Percentiles rank a stretch among this genome's conserved stretches.
phyloP scores from a whole-genome alignment of 148 eudicot genomes.

The Linanthus parryae region DNA sequence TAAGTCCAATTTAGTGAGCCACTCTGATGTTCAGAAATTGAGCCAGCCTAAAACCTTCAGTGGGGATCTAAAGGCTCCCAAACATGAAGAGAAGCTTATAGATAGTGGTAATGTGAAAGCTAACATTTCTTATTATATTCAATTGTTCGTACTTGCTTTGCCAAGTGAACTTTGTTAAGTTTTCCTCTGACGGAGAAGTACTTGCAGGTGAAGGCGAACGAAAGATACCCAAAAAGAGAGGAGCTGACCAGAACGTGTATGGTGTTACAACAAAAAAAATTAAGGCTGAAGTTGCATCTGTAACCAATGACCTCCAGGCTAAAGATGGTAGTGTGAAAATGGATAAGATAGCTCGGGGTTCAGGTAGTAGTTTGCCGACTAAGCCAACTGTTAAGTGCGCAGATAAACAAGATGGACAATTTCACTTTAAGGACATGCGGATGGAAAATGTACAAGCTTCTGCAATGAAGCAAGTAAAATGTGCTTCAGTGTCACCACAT shows the following conservation, averaged over 20 bases:
- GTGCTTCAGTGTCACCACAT: conserved; percentile 10
- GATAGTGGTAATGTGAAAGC: conserved; percentile 16
- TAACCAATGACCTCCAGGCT: conserved; percentile 1
- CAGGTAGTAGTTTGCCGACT: conserved; percentile 10
- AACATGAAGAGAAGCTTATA: conserved; percentile 21
- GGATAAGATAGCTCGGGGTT: conserved; percentile 3
- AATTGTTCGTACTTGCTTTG: not conserved
- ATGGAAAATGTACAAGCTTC: conserved; percentile 9
- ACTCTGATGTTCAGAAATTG: conserved; percentile 10
- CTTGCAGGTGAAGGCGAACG: conserved; percentile 33
- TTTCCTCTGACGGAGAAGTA: conserved; percentile 6
- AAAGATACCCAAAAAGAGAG: conserved; percentile 27
- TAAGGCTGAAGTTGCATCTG: conserved; percentile 21
- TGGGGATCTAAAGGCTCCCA: conserved; percentile 8
- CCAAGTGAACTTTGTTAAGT: not conserved
- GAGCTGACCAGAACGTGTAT: conserved; percentile 17
- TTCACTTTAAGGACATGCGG: conserved; percentile 11
- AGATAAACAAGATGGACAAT: conserved; percentile 11
- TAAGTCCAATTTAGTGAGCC: conserved; percentile 12
- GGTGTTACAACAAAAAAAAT: conserved; percentile 20
- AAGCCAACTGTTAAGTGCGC: conserved; percentile 11
- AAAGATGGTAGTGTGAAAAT: conserved; percentile 5
- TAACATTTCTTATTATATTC: not conserved
- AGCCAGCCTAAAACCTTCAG: conserved; percentile 9
- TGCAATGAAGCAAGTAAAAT: conserved; percentile 11